These are phyloP conservation scores for Yamadazyma membranifaciens DNA, from an alignment of 1,139 yeast species.

Conservation along the genomic window DNA sequence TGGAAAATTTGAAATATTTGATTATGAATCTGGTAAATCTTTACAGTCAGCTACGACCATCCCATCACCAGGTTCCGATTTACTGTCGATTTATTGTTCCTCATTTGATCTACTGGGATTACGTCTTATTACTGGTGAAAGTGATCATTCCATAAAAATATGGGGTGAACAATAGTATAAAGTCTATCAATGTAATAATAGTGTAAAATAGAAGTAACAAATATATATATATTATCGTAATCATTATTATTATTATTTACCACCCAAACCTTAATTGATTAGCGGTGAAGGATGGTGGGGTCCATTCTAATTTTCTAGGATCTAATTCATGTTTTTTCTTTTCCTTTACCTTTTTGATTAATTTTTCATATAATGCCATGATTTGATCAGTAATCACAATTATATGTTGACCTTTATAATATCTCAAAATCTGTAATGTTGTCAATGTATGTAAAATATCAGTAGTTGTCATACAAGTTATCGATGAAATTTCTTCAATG, in stretches of 20 bases:
- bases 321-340: slow-evolving; percentile 80
- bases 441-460: slow-evolving; percentile 93
- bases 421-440: slow-evolving; percentile 83
- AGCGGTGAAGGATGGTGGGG: slow-evolving; percentile 95
- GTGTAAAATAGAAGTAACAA: not conserved
- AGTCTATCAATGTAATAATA: not conserved
- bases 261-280: slow-evolving; percentile 95
- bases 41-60: slow-evolving; percentile 54
- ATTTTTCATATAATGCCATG: slow-evolving; percentile 69
- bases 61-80: slow-evolving; percentile 68
- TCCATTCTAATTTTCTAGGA: slow-evolving; percentile 76
- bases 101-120: slow-evolving; percentile 79
- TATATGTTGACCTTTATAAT: slow-evolving; percentile 95
- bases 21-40: slow-evolving; percentile 68
- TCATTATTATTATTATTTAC: slow-evolving; percentile 44
- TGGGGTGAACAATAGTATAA: slow-evolving; percentile 55
- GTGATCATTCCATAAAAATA: slow-evolving; percentile 84
- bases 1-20: slow-evolving; percentile 76
- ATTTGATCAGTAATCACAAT: slow-evolving; percentile 87
- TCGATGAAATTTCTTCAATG: slow-evolving; percentile 84
- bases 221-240: slow-evolving; percentile 8
- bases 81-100: slow-evolving; percentile 67
- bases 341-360: slow-evolving; percentile 51
- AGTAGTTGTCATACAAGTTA: slow-evolving; percentile 94
- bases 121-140: slow-evolving; percentile 81